phyloP scores from a whole-genome alignment of 2,329 filamentous ascomycete species.

The Pseudomassariella vexata region DNA sequence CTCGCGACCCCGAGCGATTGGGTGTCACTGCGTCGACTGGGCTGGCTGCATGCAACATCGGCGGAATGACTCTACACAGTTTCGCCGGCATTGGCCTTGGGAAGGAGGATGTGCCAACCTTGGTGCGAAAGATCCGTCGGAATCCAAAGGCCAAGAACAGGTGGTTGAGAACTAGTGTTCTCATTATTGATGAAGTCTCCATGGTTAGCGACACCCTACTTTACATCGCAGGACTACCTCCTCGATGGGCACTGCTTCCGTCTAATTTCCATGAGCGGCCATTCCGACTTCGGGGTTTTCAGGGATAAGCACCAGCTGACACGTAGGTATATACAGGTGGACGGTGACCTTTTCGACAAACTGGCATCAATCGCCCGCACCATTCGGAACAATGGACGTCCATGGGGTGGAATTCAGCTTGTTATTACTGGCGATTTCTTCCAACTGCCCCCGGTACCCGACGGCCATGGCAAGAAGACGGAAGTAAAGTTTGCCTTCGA shows the following conservation, averaged over 20 bases:
- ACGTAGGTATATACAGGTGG: no score
- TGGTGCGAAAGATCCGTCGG: conserved; percentile 85
- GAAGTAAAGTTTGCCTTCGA: conserved; percentile 89
- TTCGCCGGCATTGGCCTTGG: conserved; percentile 93
- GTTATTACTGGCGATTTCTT: conserved; percentile 98
- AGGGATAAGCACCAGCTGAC: no score
- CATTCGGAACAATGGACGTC: conserved; percentile 82
- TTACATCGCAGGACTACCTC: no score
- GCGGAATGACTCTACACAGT: conserved; percentile 91
- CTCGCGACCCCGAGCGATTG: conserved; percentile 72
- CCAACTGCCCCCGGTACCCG: conserved; percentile 89
- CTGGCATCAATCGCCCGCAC: conserved; percentile 79
- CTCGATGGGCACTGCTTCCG: no score
- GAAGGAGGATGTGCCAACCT: conserved; percentile 73
- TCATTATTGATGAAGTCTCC: conserved; percentile 92
- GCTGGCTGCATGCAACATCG: conserved; percentile 92
- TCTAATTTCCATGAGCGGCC: no score
- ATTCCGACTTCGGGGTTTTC: no score
- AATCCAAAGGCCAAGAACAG: conserved; percentile 83
- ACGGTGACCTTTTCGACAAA: conserved; percentile 95
- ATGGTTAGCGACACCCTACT: no score
- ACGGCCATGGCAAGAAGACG: conserved; percentile 56
- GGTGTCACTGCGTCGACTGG: conserved; percentile 95
- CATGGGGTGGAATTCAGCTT: conserved; percentile 94
- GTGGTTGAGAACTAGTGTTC: conserved; percentile 81